These are phyloP conservation scores for Diaporthe aspalathi DNA, from an alignment of 2,329 filamentous ascomycete genomes.

Conservation along the genomic window DNA sequence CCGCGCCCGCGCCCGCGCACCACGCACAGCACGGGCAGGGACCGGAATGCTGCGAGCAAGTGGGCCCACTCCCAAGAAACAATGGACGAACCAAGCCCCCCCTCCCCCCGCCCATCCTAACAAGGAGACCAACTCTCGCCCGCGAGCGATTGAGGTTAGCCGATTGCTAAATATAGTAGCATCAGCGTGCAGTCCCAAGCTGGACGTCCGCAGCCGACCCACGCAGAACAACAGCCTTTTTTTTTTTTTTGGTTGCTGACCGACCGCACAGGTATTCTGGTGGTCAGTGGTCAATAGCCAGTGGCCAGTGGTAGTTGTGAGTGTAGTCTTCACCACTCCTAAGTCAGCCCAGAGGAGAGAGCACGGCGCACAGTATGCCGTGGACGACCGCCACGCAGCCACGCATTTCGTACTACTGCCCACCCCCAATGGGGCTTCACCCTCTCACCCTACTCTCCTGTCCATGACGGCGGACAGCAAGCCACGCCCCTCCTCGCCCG, in stretches of 20 bases:
- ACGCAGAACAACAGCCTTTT: conserved; percentile 14
- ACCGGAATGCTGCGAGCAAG: conserved; percentile 24
- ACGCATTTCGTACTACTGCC: conserved; percentile 33
- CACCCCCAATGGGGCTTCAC: not conserved
- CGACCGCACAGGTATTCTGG: conserved; percentile 2
- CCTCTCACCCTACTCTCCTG: too few species aligned
- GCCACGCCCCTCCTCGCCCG: conserved; percentile 22
- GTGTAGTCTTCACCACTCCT: conserved; percentile 15
- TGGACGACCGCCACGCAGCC: conserved; percentile 33
- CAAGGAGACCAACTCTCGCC: conserved; percentile 20
- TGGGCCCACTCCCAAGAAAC: conserved; percentile 21
- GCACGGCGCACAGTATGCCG: conserved; percentile 18
- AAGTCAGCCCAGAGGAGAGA: not conserved
- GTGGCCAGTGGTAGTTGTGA: too few species aligned
- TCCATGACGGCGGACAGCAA: conserved; percentile 32
- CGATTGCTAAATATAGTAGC: conserved; percentile 29
- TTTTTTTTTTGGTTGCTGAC: not conserved
- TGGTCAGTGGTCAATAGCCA: conserved; percentile 14
- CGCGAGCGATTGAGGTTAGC: conserved; percentile 16
- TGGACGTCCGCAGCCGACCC: conserved; percentile 19
- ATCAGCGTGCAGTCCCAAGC: conserved; percentile 27
- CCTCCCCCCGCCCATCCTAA: too few species aligned
- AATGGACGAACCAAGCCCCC: conserved; percentile 28
- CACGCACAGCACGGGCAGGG: conserved; percentile 18
- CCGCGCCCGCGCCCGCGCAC: not conserved